A percentile compares a stretch with the other conserved stretches of the same genome.
phyloP scores from a whole-genome alignment of 2,329 filamentous ascomycete species.

The Fusarium cyanostomum region DNA sequence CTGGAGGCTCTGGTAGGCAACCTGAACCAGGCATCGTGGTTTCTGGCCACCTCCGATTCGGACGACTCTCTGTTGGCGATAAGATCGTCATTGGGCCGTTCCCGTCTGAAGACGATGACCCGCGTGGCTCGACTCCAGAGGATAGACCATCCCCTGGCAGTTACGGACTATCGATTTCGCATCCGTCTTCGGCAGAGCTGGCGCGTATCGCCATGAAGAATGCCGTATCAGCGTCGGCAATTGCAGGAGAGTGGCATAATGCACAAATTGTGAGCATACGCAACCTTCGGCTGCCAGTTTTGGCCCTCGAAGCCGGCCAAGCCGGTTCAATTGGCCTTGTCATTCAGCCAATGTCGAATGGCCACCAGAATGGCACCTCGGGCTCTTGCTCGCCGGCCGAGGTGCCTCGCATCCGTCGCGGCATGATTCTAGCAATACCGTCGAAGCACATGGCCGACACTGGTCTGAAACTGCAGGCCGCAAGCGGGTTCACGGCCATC shows the following conservation, averaged over 20 bases:
- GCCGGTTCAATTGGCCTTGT: slow-evolving; percentile 88
- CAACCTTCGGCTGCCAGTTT: slow-evolving; percentile 85
- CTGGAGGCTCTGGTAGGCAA: slow-evolving; percentile 20
- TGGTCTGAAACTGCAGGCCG: slow-evolving; percentile 68
- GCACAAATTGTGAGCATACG: slow-evolving; percentile 87
- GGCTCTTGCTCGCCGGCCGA: slow-evolving; percentile 23
- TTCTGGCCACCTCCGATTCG: slow-evolving; percentile 85
- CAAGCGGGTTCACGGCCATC: slow-evolving; percentile 74
- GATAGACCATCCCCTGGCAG: slow-evolving; percentile 58
- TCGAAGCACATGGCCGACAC: slow-evolving; percentile 66
- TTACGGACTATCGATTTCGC: slow-evolving; percentile 61
- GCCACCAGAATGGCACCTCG: slow-evolving; percentile 8
- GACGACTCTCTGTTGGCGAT: slow-evolving; percentile 80
- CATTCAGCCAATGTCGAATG: slow-evolving; percentile 53
- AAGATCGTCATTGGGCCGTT: slow-evolving; percentile 83
- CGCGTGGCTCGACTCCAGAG: slow-evolving; percentile 51
- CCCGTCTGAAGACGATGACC: slow-evolving; percentile 63
- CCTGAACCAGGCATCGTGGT: slow-evolving; percentile 75
- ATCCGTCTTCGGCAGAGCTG: slow-evolving; percentile 64
- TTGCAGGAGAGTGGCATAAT: slow-evolving; percentile 77
- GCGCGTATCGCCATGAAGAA: slow-evolving; percentile 63
- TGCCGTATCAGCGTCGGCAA: slow-evolving; percentile 60
- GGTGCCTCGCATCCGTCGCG: slow-evolving; percentile 69
- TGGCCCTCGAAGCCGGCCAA: slow-evolving; percentile 78
- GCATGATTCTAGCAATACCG: slow-evolving; percentile 80